Conservation (phyloP, 129 eudicot species). For the Flaveria sonorensis region DNA sequence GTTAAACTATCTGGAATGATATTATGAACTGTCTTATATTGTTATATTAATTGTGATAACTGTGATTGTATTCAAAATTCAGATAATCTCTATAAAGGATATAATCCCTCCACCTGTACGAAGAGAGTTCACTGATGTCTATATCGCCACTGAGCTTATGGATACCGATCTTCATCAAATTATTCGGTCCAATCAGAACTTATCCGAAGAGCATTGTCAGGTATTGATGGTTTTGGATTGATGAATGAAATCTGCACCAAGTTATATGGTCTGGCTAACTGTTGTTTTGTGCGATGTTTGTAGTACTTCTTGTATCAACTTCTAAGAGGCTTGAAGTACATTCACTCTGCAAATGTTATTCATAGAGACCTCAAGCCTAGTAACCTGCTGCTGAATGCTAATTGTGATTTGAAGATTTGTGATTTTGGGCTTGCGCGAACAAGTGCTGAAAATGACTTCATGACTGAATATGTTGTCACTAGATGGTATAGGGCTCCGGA, state of each 20-base stretch:
- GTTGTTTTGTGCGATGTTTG: slow-evolving; percentile 24
- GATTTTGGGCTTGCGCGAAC: slow-evolving; percentile 93
- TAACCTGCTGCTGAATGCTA: slow-evolving; percentile 77
- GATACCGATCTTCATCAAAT: slow-evolving; percentile 94
- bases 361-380: slow-evolving; percentile 92
- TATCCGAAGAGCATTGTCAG: slow-evolving; percentile 94
- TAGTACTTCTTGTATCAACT: slow-evolving; percentile 94
- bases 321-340: slow-evolving; percentile 79
- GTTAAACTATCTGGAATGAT: slow-evolving; percentile 7
- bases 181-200: slow-evolving; percentile 72
- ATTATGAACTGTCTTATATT: slow-evolving; percentile 11
- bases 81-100: slow-evolving; percentile 81
- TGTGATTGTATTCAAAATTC: slow-evolving; percentile 22
- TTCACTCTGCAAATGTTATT: slow-evolving; percentile 83
- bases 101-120: slow-evolving; percentile 78
- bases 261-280: slow-evolving; percentile 5
- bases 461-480: slow-evolving; percentile 94
- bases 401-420: slow-evolving; percentile 86
- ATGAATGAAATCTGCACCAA: not conserved
- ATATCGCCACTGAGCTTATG: slow-evolving; percentile 83
- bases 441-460: slow-evolving; percentile 69
- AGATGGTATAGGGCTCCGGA: slow-evolving; percentile 97
- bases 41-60: slow-evolving; percentile 15
- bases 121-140: slow-evolving; percentile 71
- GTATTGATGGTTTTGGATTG: slow-evolving; percentile 29